Percentiles rank a stretch among this genome's conserved stretches.
Evolutionary conservation across 305 asterid genomes (phyloP).

Genomic region (Solanum hybrid): DNA sequence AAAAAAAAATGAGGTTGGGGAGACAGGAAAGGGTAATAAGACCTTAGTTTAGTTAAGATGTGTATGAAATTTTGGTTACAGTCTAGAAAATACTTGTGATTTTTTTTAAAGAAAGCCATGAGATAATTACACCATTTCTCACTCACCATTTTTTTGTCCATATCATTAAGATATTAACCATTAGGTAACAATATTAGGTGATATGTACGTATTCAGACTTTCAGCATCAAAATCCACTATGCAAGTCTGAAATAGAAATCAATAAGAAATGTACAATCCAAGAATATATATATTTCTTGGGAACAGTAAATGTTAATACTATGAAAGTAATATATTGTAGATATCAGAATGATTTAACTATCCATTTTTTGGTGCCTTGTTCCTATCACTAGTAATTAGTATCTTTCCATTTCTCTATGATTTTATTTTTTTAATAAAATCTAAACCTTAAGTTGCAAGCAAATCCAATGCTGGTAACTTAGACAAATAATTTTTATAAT

Average conservation of each 20-base stretch:
- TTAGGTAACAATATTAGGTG: background rate
- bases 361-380: background rate
- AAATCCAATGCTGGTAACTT: background rate
- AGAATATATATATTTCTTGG: background rate
- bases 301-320: background rate
- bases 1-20: no score
- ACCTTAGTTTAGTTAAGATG: no score
- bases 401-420: background rate
- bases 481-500: no score
- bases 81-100: no score
- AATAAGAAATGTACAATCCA: background rate
- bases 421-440: background rate
- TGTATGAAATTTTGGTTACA: no score
- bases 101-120: background rate
- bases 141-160: background rate
- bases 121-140: background rate
- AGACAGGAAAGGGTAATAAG: no score
- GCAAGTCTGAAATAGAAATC: background rate
- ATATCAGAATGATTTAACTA: background rate
- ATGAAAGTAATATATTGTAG: background rate
- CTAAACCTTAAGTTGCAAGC: background rate
- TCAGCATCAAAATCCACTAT: background rate
- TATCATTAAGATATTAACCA: background rate
- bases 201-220: background rate
- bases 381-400: background rate